Evolutionary conservation across 352 stramenopile genomes (phyloP).

Genomic region (Globisporangium acanthophoron): DNA sequence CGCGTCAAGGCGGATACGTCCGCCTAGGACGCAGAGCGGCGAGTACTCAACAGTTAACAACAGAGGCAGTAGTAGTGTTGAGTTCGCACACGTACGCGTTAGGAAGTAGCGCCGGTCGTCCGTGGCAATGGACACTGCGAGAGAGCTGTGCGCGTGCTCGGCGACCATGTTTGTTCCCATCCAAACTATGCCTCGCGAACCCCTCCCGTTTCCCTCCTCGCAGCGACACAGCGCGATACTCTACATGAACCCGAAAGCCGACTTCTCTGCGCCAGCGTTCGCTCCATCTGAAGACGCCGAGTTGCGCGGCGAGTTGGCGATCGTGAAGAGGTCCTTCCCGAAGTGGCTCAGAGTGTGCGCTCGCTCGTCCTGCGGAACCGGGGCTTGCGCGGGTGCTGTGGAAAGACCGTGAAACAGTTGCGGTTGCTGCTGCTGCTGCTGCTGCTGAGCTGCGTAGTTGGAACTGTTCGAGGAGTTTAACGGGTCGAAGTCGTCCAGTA

Average conservation of each 20-base stretch:
- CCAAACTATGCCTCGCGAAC: neutral
- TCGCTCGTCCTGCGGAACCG: conserved; percentile 38
- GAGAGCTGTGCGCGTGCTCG: neutral
- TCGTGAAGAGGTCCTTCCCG: conserved; percentile 82
- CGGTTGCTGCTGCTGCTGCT: conserved; percentile 30
- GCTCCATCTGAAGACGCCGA: conserved; percentile 14
- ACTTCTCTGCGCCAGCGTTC: conserved; percentile 34
- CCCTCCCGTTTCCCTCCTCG: neutral
- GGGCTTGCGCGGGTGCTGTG: conserved; percentile 18
- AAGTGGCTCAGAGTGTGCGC: conserved; percentile 71
- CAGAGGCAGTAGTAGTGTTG: neutral
- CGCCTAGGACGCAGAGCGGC: neutral
- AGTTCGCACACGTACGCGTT: neutral
- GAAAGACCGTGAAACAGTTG: conserved; percentile 13
- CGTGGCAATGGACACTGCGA: neutral
- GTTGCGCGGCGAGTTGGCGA: conserved; percentile 74
- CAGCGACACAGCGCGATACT: conserved; percentile 19
- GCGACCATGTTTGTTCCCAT: too few species aligned
- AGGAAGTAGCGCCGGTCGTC: neutral
- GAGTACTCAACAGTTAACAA: neutral
- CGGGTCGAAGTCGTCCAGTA: conserved; percentile 50
- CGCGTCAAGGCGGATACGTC: conserved; percentile 10
- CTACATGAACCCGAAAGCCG: conserved; percentile 89
- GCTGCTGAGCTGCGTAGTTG: conserved; percentile 18
- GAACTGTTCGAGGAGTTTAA: conserved; percentile 23